Conservation (phyloP, 2,329 filamentous ascomycete species). For the Pezicula neosporulosa region DNA sequence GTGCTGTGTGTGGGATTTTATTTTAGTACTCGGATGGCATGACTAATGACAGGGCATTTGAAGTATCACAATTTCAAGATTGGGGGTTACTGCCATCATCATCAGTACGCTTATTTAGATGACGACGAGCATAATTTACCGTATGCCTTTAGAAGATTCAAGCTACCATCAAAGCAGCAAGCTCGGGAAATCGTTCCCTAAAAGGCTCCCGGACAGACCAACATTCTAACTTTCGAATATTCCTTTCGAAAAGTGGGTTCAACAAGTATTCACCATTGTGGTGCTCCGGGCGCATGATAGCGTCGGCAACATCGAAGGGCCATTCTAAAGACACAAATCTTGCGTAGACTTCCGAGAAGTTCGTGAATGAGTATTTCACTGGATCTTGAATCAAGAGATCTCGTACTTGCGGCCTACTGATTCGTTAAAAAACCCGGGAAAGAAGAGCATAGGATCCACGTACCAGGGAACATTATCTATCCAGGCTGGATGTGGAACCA, state of each 20-base stretch:
- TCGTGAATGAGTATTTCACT: slow-evolving; percentile 2
- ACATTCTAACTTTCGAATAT: slow-evolving; percentile 1
- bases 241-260: slow-evolving; percentile 4
- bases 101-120: background rate
- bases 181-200: slow-evolving; percentile 3
- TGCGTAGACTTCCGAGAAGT: slow-evolving; percentile 5
- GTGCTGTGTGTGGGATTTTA: too few relatives aligned
- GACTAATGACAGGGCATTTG: background rate
- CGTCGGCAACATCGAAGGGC: slow-evolving; percentile 1
- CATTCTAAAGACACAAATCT: slow-evolving; percentile 1
- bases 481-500: slow-evolving; percentile 5
- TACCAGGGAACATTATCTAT: slow-evolving; percentile 9
- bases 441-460: background rate
- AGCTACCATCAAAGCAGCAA: slow-evolving; percentile 2
- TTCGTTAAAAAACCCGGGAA: background rate
- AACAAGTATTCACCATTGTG: background rate
- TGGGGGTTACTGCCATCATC: too few relatives aligned
- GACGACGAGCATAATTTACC: background rate
- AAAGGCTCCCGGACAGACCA: slow-evolving; percentile 4
- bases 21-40: background rate
- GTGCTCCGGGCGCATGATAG: background rate
- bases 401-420: slow-evolving; percentile 3
- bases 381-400: slow-evolving; percentile 6
- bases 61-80: too few relatives aligned
- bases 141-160: background rate